Conservation (phyloP, 805 yeast species). For the Kuraishia ogatae region DNA sequence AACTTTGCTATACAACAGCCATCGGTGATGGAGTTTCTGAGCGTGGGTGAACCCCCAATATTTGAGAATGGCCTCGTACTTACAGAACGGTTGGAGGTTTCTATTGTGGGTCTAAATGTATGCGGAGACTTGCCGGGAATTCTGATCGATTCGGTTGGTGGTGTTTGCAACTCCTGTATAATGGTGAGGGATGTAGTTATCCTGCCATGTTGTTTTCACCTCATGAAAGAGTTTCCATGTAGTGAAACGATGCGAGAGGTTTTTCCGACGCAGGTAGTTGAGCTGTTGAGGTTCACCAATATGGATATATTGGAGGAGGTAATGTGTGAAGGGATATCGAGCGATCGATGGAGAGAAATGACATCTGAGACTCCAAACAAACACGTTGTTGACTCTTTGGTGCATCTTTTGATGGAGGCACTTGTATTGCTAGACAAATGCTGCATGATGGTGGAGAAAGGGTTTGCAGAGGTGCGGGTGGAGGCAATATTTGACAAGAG, state of each 20-base stretch:
- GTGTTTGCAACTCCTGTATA: constrained; percentile 2
- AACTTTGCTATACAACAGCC: not conserved
- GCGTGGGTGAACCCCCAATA: not conserved
- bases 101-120: constrained; percentile 13
- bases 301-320: not conserved
- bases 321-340: too few relatives aligned
- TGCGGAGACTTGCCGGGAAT: constrained; percentile 19
- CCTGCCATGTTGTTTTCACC: constrained; percentile 15
- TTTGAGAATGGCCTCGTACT: not conserved
- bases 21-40: not conserved
- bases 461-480: not conserved
- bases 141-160: constrained; percentile 7
- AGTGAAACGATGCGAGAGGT: not conserved
- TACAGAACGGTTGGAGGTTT: not conserved
- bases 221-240: constrained; percentile 5
- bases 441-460: not conserved
- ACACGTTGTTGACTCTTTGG: not conserved
- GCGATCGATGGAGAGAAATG: not conserved
- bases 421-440: not conserved
- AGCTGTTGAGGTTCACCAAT: not conserved
- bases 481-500: not conserved
- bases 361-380: not conserved
- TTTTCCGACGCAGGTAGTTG: not conserved
- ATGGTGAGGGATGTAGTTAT: not conserved
- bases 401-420: not conserved